Evolutionary conservation across 495 filamentous ascomycete species (phyloP).

Genomic region (Penicillium argentinense): DNA sequence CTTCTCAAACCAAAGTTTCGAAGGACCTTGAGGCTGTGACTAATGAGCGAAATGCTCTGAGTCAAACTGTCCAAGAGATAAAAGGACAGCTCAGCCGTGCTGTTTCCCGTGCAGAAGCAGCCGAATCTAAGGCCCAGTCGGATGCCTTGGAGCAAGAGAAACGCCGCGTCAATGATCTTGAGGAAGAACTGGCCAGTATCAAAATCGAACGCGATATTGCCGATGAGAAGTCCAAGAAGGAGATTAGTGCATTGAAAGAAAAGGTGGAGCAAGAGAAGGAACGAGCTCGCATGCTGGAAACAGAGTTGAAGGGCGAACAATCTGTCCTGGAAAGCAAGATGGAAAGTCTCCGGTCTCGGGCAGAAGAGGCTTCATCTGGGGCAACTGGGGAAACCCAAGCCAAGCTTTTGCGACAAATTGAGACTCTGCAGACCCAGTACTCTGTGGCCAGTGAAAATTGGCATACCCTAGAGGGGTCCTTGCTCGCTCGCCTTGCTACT

Average conservation of each 20-base stretch:
- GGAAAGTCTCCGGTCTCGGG: slow-evolving; percentile 78
- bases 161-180: slow-evolving; percentile 62
- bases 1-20: slow-evolving; percentile 63
- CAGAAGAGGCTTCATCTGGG: slow-evolving; percentile 88
- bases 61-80: slow-evolving; percentile 64
- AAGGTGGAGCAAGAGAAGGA: slow-evolving; percentile 75
- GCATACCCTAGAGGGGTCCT: slow-evolving; percentile 87
- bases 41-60: slow-evolving; percentile 65
- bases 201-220: slow-evolving; percentile 75
- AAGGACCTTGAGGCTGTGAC: slow-evolving; percentile 69
- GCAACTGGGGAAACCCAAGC: slow-evolving; percentile 79
- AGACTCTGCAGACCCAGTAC: slow-evolving; percentile 95
- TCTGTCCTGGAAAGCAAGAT: slow-evolving; percentile 81
- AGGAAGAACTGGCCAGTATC: slow-evolving; percentile 67
- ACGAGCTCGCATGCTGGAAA: slow-evolving; percentile 64
- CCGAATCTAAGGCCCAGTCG: slow-evolving; percentile 63
- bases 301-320: slow-evolving; percentile 82
- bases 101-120: slow-evolving; percentile 62
- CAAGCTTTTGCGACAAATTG: slow-evolving; percentile 88
- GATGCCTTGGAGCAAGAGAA: slow-evolving; percentile 72
- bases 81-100: slow-evolving; percentile 70
- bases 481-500: slow-evolving; percentile 68
- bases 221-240: slow-evolving; percentile 66
- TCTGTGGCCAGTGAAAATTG: slow-evolving; percentile 93
- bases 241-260: slow-evolving; percentile 67